These are phyloP conservation scores for Trametes versicolor DNA, from an alignment of 1,284 basidiomycete species.

Conservation along the genomic window DNA sequence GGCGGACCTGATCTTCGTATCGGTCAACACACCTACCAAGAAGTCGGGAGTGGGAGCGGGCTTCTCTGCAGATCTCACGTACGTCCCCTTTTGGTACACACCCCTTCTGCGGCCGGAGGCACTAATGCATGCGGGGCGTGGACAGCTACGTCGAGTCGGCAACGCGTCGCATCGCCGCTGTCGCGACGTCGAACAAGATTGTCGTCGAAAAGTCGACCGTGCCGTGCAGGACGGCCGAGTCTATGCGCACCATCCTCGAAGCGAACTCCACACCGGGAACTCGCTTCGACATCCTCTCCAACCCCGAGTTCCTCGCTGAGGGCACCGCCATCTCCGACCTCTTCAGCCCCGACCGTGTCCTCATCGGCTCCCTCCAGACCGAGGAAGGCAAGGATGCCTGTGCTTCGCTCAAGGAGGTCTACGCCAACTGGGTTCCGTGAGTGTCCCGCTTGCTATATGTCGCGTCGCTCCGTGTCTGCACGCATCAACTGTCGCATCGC, in stretches of 20 bases:
- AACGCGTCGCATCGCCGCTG: slow-evolving; percentile 93
- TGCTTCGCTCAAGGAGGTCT: slow-evolving; percentile 80
- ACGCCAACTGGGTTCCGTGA: slow-evolving; percentile 96
- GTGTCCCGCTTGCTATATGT: slow-evolving; percentile 42
- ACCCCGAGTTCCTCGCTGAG: slow-evolving; percentile 99
- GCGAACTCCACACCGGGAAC: slow-evolving; percentile 94
- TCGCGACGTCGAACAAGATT: slow-evolving; percentile 94
- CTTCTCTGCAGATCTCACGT: slow-evolving; percentile 98
- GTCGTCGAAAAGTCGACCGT: slow-evolving; percentile 99
- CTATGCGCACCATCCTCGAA: slow-evolving; percentile 98
- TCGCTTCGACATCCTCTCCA: slow-evolving; percentile 98
- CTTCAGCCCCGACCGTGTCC: slow-evolving; percentile 91
- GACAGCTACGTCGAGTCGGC: slow-evolving; percentile 94
- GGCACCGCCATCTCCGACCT: slow-evolving; percentile 96
- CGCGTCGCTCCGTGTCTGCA: neutral
- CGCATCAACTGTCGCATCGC: neutral
- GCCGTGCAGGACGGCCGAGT: slow-evolving; percentile 97
- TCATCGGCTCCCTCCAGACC: slow-evolving; percentile 96
- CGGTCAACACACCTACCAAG: slow-evolving; percentile 98
- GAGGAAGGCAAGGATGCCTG: slow-evolving; percentile 87
- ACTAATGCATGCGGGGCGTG: slow-evolving; percentile 12
- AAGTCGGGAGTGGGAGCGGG: slow-evolving; percentile 97
- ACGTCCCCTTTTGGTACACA: slow-evolving; percentile 33
- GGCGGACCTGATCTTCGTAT: slow-evolving; percentile 92
- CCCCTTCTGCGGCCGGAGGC: neutral